Evolutionary conservation across 2,329 filamentous ascomycete genomes (phyloP), one percentile per base, ranked within the genome.

Genomic region (Aspergillus sp.): DNA sequence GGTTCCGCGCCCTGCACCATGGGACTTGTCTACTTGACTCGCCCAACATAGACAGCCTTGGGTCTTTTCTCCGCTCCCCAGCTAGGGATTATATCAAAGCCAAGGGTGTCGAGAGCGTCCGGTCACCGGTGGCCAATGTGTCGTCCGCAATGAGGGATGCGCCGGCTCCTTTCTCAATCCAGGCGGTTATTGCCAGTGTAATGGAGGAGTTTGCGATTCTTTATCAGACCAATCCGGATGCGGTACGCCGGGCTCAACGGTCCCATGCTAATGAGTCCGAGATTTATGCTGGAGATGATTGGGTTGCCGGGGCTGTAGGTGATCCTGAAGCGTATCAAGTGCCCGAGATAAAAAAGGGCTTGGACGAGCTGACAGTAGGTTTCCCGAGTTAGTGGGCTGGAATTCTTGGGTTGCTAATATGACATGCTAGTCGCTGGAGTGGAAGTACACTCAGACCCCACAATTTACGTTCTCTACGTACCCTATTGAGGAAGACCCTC

Each of bases 31-130:
- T 99, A 48, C 82, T 98, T 2, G 82, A 84, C 38, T 93, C 91
- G 57, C 89, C 90, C 2, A 91, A 96, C 72, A 80, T 98, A 47
- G 75, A 80, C 31, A 78, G 82, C 46, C 90, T 98, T 30, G 87
- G 88, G 1, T 78, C 83, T 2, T 87, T 94, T 70, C 77, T 99
- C 66, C 84, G 86, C 23, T 93, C 92, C n/a, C 92, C 93, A 0
- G 91, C 90, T 0, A 89, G 88, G 68, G 83, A 84, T 0, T 93
- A 87, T 72, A 89, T 98, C 71, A 87, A 87, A 64, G 91, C 92
- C 0, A 89, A 90, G 63, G 95, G 95, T 0, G 93, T 97, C 1
- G 92, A 95, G 69, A 98, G 94, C 74, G 93, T 98, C 48, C 89
- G 91, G 64, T 96, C 92, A 52, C 87, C 88, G 0, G 89, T 98